Evolutionary conservation across 2,329 filamentous ascomycete species (phyloP).

Genomic region (Pyrenophora seminiperda): DNA sequence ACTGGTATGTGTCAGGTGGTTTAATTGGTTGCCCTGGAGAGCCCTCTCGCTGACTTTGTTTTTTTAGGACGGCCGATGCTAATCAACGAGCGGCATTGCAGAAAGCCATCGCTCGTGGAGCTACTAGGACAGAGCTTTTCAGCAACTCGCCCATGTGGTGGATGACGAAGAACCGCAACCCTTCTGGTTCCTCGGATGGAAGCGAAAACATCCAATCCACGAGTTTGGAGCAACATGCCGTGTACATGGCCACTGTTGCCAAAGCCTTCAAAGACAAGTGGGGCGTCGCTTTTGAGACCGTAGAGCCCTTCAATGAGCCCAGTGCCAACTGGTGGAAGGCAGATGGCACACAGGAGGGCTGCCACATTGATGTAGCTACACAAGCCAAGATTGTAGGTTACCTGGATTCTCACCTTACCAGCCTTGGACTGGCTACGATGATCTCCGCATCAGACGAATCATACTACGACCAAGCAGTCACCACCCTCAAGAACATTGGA

Average conservation of each 20-base stretch:
- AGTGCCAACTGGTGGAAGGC: constrained; percentile 17
- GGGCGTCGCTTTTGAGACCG: constrained; percentile 9
- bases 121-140: constrained; percentile 9
- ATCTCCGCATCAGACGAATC: constrained; percentile 14
- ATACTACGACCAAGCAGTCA: constrained; percentile 14
- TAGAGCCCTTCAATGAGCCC: constrained; percentile 14
- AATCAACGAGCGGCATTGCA: constrained; percentile 12
- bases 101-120: constrained; percentile 13
- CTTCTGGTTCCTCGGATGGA: constrained; percentile 7
- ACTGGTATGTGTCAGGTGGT: constrained; percentile 5
- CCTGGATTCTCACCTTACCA: constrained; percentile 8
- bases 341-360: constrained; percentile 15
- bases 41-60: not conserved
- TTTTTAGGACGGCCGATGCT: constrained; percentile 6
- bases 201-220: constrained; percentile 14
- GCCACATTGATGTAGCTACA: constrained; percentile 9
- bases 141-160: constrained; percentile 14
- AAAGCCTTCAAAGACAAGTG: constrained; percentile 10
- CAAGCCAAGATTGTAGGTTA: constrained; percentile 8
- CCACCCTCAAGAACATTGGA: constrained; percentile 6
- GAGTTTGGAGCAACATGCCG: constrained; percentile 14
- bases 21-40: not conserved
- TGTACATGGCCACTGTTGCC: constrained; percentile 14
- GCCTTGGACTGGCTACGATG: constrained; percentile 3
- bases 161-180: constrained; percentile 12